Conservation (phyloP, 345 rosid species). For the Balakata baccata region DNA sequence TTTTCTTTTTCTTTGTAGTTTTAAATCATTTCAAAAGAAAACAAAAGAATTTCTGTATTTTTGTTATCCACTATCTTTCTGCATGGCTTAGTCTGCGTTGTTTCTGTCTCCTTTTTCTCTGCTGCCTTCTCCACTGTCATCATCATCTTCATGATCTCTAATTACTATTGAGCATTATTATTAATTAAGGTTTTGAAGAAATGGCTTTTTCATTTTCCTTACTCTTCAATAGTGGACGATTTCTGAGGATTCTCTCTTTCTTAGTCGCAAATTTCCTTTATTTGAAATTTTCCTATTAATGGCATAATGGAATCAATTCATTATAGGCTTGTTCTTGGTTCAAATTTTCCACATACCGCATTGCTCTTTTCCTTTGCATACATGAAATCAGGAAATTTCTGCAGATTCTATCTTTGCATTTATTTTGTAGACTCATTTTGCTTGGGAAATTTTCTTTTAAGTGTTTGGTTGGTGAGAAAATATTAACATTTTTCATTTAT, state of each 20-base stretch:
- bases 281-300: constrained; percentile 25
- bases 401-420: background rate
- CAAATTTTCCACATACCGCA: constrained; percentile 10
- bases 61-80: constrained; percentile 2
- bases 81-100: constrained; percentile 36
- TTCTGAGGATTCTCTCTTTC: constrained; percentile 19
- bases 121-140: constrained; percentile 4
- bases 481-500: background rate
- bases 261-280: constrained; percentile 39
- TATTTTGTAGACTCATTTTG: background rate
- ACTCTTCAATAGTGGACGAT: constrained; percentile 1
- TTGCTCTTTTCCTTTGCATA: constrained; percentile 15
- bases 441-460: background rate
- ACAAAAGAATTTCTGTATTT: background rate
- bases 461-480: constrained; percentile 1
- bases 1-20: constrained; percentile 10
- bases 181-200: background rate
- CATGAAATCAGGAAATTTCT: constrained; percentile 17
- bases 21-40: background rate
- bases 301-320: constrained; percentile 14
- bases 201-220: constrained; percentile 22
- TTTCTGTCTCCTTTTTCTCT: constrained; percentile 36
- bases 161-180: background rate
- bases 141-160: constrained; percentile 7
- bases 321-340: constrained; percentile 9